Evolutionary conservation across 148 eudicot species (phyloP).

Genomic region (Oxyria digyna): DNA sequence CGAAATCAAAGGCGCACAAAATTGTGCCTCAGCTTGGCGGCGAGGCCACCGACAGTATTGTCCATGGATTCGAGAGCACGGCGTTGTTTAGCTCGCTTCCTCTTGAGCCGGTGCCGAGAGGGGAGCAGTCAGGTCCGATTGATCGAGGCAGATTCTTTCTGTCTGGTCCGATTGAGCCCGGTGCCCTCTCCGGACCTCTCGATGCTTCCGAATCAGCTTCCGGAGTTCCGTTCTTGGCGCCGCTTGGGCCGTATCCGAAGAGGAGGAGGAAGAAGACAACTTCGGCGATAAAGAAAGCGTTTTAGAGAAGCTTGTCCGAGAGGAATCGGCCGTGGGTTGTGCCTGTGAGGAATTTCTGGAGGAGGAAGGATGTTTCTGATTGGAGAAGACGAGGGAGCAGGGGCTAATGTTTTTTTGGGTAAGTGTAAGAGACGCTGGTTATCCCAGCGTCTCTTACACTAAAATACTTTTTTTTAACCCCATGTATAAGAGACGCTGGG

Average conservation of each 20-base stretch:
- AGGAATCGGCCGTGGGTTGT: slow-evolving; percentile 89
- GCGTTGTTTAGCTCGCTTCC: slow-evolving; percentile 70
- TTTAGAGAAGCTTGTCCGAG: slow-evolving; percentile 63
- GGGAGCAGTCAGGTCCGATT: slow-evolving; percentile 37
- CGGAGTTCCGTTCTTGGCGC: slow-evolving; percentile 80
- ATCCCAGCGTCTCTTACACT: too few species aligned
- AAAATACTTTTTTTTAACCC: too few species aligned
- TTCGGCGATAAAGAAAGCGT: slow-evolving; percentile 40
- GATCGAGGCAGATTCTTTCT: slow-evolving; percentile 53
- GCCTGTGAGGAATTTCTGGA: slow-evolving; percentile 50
- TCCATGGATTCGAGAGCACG: slow-evolving; percentile 78
- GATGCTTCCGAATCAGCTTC: slow-evolving; percentile 21
- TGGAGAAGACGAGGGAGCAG: too few species aligned
- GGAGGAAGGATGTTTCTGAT: slow-evolving; percentile 20
- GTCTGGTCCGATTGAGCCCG: slow-evolving; percentile 92
- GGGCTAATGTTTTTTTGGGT: too few species aligned
- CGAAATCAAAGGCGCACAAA: too few species aligned
- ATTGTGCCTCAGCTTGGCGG: slow-evolving; percentile 39
- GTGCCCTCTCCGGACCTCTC: slow-evolving; percentile 84
- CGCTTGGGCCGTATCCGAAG: slow-evolving; percentile 30
- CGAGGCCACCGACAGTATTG: slow-evolving; percentile 36
- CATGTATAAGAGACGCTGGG: too few species aligned
- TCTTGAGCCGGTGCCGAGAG: slow-evolving; percentile 61
- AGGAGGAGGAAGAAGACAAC: slow-evolving; percentile 36
- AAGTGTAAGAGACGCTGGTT: too few species aligned